A percentile compares a stretch with the other conserved stretches of the same genome.
phyloP scores from a whole-genome alignment of 768 basidiomycete genomes.

The Pholiota molesta region DNA sequence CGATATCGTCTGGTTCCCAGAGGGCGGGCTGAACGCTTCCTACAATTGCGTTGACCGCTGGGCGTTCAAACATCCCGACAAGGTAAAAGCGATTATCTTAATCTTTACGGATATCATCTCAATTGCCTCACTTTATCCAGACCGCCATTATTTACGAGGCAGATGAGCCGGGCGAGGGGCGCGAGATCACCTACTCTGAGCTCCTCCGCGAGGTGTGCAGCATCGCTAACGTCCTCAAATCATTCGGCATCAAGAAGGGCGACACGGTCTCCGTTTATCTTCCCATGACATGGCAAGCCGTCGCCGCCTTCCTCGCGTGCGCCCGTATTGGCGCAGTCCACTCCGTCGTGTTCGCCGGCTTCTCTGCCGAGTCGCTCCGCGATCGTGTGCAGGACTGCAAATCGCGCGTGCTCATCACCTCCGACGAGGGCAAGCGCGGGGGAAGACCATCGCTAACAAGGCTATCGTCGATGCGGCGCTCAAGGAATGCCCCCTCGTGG shows the following conservation, averaged over 20 bases:
- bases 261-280: constrained; percentile 94
- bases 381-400: constrained; percentile 91
- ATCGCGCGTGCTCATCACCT: constrained; percentile 90
- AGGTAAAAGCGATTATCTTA: constrained; percentile 40
- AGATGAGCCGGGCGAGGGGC: constrained; percentile 85
- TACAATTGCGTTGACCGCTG: constrained; percentile 99
- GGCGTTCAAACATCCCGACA: constrained; percentile 88
- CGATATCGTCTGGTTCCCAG: constrained; percentile 95
- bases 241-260: constrained; percentile 90
- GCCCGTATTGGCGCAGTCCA: constrained; percentile 96
- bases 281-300: constrained; percentile 95
- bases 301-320: constrained; percentile 96
- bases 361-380: constrained; percentile 91
- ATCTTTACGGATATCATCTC: constrained; percentile 2
- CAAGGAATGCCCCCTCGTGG: constrained; percentile 79
- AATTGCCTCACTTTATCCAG: constrained; percentile 37
- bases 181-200: constrained; percentile 78
- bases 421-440: constrained; percentile 95
- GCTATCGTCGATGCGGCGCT: constrained; percentile 92
- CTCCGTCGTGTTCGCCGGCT: constrained; percentile 97
- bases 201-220: constrained; percentile 89
- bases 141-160: constrained; percentile 98
- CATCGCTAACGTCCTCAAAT: constrained; percentile 90
- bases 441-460: constrained; percentile 94
- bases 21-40: constrained; percentile 88